phyloP scores from a whole-genome alignment of 495 filamentous ascomycete species.

The Tuber brumale region DNA sequence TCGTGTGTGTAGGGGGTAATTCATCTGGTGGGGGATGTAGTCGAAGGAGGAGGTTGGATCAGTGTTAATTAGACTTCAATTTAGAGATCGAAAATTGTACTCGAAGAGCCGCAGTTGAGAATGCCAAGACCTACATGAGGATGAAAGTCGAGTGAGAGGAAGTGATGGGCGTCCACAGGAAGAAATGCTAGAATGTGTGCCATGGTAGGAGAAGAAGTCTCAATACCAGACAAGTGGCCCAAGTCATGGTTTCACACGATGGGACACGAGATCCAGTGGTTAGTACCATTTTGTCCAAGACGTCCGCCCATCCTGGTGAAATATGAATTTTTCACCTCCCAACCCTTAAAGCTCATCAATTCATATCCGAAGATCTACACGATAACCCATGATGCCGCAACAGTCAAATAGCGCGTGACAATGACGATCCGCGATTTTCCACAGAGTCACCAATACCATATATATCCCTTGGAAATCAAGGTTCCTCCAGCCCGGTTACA shows the following conservation, averaged over 20 bases:
- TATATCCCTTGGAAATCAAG: not conserved
- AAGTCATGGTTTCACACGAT: not conserved
- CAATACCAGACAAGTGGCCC: not conserved
- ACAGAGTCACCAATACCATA: not conserved
- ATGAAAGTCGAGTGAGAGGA: not conserved
- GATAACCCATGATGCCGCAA: not conserved
- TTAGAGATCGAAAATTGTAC: not conserved
- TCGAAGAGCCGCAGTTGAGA: not conserved
- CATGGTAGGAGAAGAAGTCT: not conserved
- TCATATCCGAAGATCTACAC: not conserved
- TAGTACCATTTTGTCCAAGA: not conserved
- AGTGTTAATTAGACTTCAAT: not conserved
- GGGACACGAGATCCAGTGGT: not conserved
- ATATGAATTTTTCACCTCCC: not conserved
- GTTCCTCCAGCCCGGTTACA: not conserved
- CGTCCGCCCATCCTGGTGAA: too few relatives aligned
- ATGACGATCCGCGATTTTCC: not conserved
- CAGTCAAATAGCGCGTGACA: not conserved
- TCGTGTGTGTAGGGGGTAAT: constrained; percentile 15
- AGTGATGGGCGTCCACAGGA: not conserved
- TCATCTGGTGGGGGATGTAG: constrained; percentile 17
- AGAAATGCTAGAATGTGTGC: not conserved
- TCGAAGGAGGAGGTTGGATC: constrained; percentile 1
- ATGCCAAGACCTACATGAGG: not conserved
- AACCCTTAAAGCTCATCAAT: not conserved